Evolutionary conservation across 495 filamentous ascomycete species (phyloP), one percentile per base, ranked within the genome.

Genomic region (Talaromyces proteolyticus): DNA sequence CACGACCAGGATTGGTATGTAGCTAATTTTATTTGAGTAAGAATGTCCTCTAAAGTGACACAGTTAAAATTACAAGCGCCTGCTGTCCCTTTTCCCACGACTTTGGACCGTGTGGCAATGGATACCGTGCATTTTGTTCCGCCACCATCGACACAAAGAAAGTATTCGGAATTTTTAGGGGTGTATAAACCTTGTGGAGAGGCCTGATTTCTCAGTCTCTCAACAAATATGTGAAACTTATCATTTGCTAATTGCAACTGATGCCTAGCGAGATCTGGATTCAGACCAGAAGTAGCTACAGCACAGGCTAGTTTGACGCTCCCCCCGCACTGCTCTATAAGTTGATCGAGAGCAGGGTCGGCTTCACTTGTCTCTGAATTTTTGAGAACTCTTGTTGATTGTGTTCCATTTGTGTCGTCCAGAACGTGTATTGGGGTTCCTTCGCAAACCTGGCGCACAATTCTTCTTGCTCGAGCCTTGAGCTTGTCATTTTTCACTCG

Each of bases 31-130:
- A 42, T 20, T n/a, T 42, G 11, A 19, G 17, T 42, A 17, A 42
- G 18, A 12, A 42, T 42, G 22, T 42, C 39, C 5, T 42, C 39
- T 20, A 42, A 20, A 19, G 4, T n/a, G 16, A 42, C 17, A 16
- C 39, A 42, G 16, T 42, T 42, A 20, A 42, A 42, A 20, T 42
- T 42, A 20, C 39, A 42, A 42, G 39, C 39, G 22, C 39, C 39
- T 17, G 39, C 39, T 42, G 39, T 19, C 5, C 39, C 39, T 20
- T 20, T 42, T 19, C 39, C 39, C 22, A 42, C 39, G 17, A 42
- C 3, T 10, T 20, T 20, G 10, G 39, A 42, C 16, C 4, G 4
- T 20, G 39, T 42, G 11, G 39, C 39, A 19, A 42, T 42, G 11
- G 39, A 42, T 11, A 42, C 39, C 6, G 17, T 19, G 12, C 39